These are phyloP conservation scores for Phylloporus gajari DNA, from an alignment of 1,284 basidiomycete species.

Conservation along the genomic window DNA sequence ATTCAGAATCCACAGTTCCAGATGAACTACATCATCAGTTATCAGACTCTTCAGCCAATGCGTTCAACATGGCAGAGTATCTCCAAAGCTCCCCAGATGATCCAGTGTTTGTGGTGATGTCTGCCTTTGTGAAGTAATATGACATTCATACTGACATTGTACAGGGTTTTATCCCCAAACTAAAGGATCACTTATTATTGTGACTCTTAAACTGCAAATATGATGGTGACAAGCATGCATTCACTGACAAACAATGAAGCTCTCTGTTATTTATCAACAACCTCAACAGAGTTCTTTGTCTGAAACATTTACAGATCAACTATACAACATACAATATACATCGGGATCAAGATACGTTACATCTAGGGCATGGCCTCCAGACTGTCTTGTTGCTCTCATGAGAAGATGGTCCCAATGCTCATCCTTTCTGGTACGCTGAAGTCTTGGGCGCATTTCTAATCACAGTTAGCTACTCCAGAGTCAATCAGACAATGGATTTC, in stretches of 20 bases:
- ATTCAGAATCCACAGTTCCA: neutral
- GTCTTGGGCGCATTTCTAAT: slow-evolving; percentile 8
- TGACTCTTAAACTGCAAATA: slow-evolving; percentile 13
- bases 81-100: slow-evolving; percentile 15
- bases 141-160: neutral
- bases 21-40: slow-evolving; percentile 16
- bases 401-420: slow-evolving; percentile 9
- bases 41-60: neutral
- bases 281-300: too few relatives aligned
- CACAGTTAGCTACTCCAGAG: neutral
- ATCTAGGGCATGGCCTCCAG: neutral
- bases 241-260: neutral
- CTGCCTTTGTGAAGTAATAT: neutral
- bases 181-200: slow-evolving; percentile 31
- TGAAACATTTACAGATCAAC: too few relatives aligned
- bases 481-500: slow-evolving; percentile 23
- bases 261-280: too few relatives aligned
- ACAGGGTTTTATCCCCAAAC: slow-evolving; percentile 30
- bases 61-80: slow-evolving; percentile 18
- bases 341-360: too few relatives aligned
- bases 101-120: slow-evolving; percentile 22
- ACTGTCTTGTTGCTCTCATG: slow-evolving; percentile 21
- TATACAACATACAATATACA: too few relatives aligned
- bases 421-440: slow-evolving; percentile 32
- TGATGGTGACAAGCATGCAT: slow-evolving; percentile 20